phyloP scores from a whole-genome alignment of 106 monocot species.

The Allium fistulosum region DNA sequence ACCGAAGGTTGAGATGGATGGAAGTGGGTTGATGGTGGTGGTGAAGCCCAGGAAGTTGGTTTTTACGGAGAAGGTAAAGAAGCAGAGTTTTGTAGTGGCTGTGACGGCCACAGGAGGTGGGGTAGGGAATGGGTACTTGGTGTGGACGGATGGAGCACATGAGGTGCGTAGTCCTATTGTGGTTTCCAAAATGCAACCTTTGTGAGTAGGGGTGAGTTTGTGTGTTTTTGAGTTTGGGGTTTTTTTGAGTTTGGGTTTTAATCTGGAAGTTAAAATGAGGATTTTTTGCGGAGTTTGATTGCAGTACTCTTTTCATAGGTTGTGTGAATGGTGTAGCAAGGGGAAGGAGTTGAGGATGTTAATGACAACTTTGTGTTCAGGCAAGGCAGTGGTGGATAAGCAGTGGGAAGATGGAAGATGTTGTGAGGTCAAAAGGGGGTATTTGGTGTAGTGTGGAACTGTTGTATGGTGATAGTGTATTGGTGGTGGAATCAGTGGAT shows the following conservation, averaged over 20 bases:
- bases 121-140: conserved; percentile 40
- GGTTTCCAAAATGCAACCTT: conserved; percentile 56
- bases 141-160: conserved; percentile 83
- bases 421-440: too few relatives aligned
- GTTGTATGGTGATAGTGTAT: too few relatives aligned
- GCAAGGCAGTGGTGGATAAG: too few relatives aligned
- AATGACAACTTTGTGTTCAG: too few relatives aligned
- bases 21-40: conserved; percentile 37
- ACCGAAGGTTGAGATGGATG: conserved; percentile 37
- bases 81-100: conserved; percentile 49
- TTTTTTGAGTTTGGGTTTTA: not conserved
- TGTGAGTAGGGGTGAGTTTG: conserved; percentile 25
- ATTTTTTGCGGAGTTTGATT: too few relatives aligned
- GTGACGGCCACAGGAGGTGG: conserved; percentile 27
- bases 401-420: too few relatives aligned
- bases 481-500: too few relatives aligned
- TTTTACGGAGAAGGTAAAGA: conserved; percentile 38
- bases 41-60: conserved; percentile 73
- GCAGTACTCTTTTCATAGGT: too few relatives aligned
- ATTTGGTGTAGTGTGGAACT: too few relatives aligned
- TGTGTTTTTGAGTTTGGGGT: not conserved
- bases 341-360: too few relatives aligned
- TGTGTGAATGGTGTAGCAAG: too few relatives aligned
- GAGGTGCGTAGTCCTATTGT: conserved; percentile 88
- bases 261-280: too few relatives aligned